Percentiles rank a stretch among this genome's conserved stretches.
These are phyloP conservation scores for Cylindrotheca fusiformis DNA, from an alignment of 108 stramenopile genomes.

Conservation along the genomic window DNA sequence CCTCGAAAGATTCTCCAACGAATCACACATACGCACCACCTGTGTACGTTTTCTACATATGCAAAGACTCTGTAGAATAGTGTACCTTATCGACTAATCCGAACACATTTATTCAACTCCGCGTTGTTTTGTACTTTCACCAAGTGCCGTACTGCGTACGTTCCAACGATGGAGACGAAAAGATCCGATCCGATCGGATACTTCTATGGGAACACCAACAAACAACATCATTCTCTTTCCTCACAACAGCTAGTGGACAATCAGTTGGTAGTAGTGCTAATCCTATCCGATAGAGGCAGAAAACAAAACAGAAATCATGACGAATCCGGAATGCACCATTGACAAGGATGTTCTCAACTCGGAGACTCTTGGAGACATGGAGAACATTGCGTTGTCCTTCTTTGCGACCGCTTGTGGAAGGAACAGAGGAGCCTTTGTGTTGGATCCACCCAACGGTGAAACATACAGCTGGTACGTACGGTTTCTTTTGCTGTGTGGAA, in stretches of 20 bases:
- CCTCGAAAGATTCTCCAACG: too few species aligned
- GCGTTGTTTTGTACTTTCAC: too few species aligned
- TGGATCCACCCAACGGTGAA: constrained; percentile 72
- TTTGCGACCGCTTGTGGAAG: constrained; percentile 81
- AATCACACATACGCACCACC: too few species aligned
- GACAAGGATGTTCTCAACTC: constrained; percentile 58
- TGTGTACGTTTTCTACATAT: too few species aligned
- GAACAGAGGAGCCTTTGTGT: constrained; percentile 88
- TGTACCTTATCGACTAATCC: too few species aligned
- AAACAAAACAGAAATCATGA: background rate
- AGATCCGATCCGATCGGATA: too few species aligned
- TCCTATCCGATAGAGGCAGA: background rate
- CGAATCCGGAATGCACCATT: constrained; percentile 35
- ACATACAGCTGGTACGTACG: constrained; percentile 27
- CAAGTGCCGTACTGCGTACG: too few species aligned
- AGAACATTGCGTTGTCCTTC: constrained; percentile 67
- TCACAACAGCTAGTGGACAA: background rate
- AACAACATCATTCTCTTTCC: background rate
- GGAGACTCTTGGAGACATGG: constrained; percentile 47
- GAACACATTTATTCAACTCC: too few species aligned
- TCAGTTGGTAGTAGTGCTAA: background rate
- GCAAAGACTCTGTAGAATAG: too few species aligned
- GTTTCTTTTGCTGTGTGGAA: background rate
- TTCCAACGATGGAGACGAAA: too few species aligned
- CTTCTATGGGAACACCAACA: too few species aligned